A percentile compares a stretch with the other conserved stretches of the same genome.
phyloP scores from a whole-genome alignment of 2,329 filamentous ascomycete genomes.

The Nothophoma quercina region DNA sequence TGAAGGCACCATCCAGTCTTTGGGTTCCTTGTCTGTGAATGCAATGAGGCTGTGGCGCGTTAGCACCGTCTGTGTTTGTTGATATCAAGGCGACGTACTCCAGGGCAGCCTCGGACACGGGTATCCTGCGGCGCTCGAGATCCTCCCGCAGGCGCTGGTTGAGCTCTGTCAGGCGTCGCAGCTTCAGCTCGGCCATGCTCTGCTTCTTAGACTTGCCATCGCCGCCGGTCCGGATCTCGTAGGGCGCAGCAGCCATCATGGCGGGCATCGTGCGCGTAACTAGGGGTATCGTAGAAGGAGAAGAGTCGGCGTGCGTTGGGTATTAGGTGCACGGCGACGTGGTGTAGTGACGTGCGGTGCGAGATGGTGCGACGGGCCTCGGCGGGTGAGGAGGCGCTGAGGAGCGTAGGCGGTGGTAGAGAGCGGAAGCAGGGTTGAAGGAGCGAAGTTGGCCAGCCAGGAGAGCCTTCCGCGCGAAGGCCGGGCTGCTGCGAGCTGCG shows the following conservation, averaged over 20 bases:
- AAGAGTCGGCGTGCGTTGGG: constrained; percentile 24
- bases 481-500: constrained; percentile 42
- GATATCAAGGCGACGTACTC: constrained; percentile 50
- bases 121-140: constrained; percentile 92
- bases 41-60: constrained; percentile 79
- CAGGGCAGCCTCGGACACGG: constrained; percentile 86
- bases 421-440: constrained; percentile 38
- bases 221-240: constrained; percentile 71
- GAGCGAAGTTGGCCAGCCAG: constrained; percentile 45
- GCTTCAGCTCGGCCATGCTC: constrained; percentile 98
- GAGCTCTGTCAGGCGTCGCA: constrained; percentile 93
- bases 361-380: constrained; percentile 44
- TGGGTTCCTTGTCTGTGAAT: constrained; percentile 92
- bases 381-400: constrained; percentile 31
- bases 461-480: constrained; percentile 34
- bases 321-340: constrained; percentile 36
- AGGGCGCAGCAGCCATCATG: constrained; percentile 66
- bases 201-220: constrained; percentile 92
- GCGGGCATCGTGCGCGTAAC: constrained; percentile 34
- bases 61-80: constrained; percentile 22
- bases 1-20: constrained; percentile 98
- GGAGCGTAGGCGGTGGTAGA: constrained; percentile 23
- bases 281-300: constrained; percentile 22
- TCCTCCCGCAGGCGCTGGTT: constrained; percentile 97
- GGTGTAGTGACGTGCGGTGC: constrained; percentile 21